Evolutionary conservation across 169 alveolate species (phyloP).

Genomic region (Perkinsus marinus): DNA sequence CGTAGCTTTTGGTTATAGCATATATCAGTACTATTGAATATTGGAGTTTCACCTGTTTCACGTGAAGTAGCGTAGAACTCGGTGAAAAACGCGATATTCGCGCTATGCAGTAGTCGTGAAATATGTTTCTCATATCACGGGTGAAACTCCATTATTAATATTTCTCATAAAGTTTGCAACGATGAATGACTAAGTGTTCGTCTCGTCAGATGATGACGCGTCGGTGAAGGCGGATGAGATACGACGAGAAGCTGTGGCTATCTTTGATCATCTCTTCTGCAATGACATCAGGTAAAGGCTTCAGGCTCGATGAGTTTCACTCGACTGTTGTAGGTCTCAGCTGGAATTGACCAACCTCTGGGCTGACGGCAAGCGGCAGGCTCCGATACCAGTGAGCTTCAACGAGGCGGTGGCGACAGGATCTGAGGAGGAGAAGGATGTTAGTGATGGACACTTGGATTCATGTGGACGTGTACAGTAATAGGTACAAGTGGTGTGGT

Average conservation of each 20-base stretch:
- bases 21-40: too few species aligned
- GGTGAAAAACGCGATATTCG: too few species aligned
- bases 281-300: neutral
- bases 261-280: neutral
- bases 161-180: too few species aligned
- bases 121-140: too few species aligned
- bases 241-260: neutral
- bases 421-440: neutral
- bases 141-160: too few species aligned
- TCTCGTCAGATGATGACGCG: neutral
- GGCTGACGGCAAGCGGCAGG: neutral
- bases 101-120: too few species aligned
- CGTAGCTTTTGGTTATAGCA: too few species aligned
- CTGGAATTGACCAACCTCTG: neutral
- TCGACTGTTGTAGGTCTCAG: neutral
- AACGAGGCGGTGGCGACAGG: neutral
- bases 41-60: too few species aligned
- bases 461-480: neutral
- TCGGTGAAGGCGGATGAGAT: neutral
- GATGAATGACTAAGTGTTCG: too few species aligned
- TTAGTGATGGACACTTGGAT: too few species aligned
- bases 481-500: neutral
- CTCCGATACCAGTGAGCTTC: neutral
- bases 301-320: neutral
- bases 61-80: too few species aligned